Percentiles rank a stretch among this genome's conserved stretches.
These are phyloP conservation scores for Debaryomyces prosopidis DNA, from an alignment of 805 yeast genomes.

Conservation along the genomic window DNA sequence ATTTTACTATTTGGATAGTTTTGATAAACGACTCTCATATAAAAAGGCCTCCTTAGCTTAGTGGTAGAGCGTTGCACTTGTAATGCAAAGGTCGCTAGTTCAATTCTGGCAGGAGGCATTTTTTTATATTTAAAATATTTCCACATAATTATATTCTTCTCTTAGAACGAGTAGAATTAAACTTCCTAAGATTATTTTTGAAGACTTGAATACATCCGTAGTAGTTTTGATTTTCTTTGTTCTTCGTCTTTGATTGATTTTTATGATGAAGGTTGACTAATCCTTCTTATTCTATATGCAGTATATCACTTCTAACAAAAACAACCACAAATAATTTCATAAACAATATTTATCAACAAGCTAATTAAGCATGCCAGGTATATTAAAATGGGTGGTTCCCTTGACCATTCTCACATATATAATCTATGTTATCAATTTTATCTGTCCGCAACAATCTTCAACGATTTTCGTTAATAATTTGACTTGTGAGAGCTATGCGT, in stretches of 20 bases:
- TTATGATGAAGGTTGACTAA: not conserved
- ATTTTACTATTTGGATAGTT: no score
- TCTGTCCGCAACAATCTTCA: constrained; percentile 2
- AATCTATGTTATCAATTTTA: constrained; percentile 5
- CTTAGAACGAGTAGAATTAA: no score
- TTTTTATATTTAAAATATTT: no score
- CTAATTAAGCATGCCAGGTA: not conserved
- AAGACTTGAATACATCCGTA: no score
- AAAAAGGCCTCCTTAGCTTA: constrained; percentile 88
- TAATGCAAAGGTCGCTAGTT: constrained; percentile 97
- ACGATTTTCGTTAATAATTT: not conserved
- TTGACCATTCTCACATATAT: constrained; percentile 7
- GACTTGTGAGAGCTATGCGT: not conserved
- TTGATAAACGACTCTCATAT: no score
- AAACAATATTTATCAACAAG: not conserved
- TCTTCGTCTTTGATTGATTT: no score
- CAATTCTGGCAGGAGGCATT: constrained; percentile 85
- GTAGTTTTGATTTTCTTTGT: no score
- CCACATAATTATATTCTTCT: no score
- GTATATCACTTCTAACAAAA: not conserved
- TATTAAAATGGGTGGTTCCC: constrained; percentile 7
- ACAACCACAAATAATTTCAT: not conserved
- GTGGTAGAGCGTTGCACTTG: constrained; percentile 99
- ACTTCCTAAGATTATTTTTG: no score
- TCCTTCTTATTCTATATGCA: not conserved